phyloP scores from a whole-genome alignment of 371 early-diverging fungal genomes.

The Thermomucor indicae-seudaticae region DNA sequence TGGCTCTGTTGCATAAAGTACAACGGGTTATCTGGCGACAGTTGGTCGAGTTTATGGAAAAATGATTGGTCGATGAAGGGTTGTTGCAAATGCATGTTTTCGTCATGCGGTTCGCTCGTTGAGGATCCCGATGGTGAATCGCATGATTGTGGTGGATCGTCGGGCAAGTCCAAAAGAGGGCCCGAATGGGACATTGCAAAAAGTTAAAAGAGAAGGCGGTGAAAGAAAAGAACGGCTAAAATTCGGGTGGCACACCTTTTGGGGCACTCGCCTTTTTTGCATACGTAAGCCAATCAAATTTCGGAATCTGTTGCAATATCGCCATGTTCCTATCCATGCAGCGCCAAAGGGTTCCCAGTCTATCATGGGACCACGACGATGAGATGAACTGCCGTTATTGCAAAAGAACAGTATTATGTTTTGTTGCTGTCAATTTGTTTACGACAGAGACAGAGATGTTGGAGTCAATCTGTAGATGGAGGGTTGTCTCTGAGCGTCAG shows the following conservation, averaged over 20 bases:
- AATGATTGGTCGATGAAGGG: constrained; percentile 31
- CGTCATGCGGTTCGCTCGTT: constrained; percentile 22
- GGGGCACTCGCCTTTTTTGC: too few relatives aligned
- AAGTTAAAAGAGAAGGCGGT: not conserved
- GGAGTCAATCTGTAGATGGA: too few relatives aligned
- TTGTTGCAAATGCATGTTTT: constrained; percentile 20
- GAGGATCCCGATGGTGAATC: constrained; percentile 17
- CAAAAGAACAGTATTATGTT: too few relatives aligned
- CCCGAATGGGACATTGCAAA: constrained; percentile 11
- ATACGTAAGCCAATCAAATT: too few relatives aligned
- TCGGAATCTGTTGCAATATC: too few relatives aligned
- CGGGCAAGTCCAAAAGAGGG: constrained; percentile 15
- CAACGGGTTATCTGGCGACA: constrained; percentile 26
- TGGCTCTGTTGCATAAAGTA: constrained; percentile 32
- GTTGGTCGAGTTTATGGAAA: constrained; percentile 35
- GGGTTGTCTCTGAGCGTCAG: too few relatives aligned
- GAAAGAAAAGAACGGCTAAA: not conserved
- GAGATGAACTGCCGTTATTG: too few relatives aligned
- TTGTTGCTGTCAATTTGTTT: too few relatives aligned
- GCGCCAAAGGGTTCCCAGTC: too few relatives aligned
- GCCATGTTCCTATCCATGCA: too few relatives aligned
- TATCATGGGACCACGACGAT: too few relatives aligned
- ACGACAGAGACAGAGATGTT: too few relatives aligned
- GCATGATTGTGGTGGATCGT: constrained; percentile 13
- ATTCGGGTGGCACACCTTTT: not conserved